Conservation (phyloP, 2,329 filamentous ascomycete genomes). For the Aureobasidium melanogenum region DNA sequence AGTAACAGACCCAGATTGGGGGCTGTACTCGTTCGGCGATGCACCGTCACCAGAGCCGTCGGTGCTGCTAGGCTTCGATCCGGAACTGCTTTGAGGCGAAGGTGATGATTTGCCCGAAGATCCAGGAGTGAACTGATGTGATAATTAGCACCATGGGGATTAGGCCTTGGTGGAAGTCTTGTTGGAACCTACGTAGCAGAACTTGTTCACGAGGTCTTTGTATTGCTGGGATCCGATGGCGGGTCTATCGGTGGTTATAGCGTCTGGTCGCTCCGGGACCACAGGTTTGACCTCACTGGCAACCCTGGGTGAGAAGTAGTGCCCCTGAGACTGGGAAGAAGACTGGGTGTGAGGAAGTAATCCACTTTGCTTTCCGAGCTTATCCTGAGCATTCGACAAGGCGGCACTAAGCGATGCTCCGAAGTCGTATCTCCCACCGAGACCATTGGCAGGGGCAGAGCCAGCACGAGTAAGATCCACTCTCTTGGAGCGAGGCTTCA, state of each 20-base stretch:
- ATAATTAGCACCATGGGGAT: conserved; percentile 32
- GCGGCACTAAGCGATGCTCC: conserved; percentile 81
- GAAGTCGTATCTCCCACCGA: conserved; percentile 88
- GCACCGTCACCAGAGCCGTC: conserved; percentile 11
- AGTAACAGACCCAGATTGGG: conserved; percentile 13
- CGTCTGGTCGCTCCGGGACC: conserved; percentile 43
- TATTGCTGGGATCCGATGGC: conserved; percentile 81
- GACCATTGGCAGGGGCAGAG: conserved; percentile 52
- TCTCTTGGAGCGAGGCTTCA: conserved; percentile 60
- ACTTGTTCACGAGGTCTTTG: conserved; percentile 95
- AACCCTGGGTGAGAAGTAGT: conserved; percentile 17
- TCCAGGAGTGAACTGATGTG: conserved; percentile 16
- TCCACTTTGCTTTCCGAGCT: conserved; percentile 48
- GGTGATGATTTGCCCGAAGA: conserved; percentile 15
- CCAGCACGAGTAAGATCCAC: conserved; percentile 48
- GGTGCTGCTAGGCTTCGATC: conserved; percentile 4
- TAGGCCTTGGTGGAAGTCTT: conserved; percentile 26
- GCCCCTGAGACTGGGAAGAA: not conserved
- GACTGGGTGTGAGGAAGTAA: conserved; percentile 22
- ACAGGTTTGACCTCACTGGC: conserved; percentile 22
- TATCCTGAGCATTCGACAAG: conserved; percentile 63
- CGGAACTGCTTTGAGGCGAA: conserved; percentile 12
- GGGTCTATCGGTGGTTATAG: conserved; percentile 52
- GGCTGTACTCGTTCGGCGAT: conserved; percentile 9
- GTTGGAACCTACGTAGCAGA: conserved; percentile 91